Percentiles rank a stretch among this genome's conserved stretches.
Evolutionary conservation across 1,139 yeast species (phyloP).

Genomic region (Geotrichum fermentans): DNA sequence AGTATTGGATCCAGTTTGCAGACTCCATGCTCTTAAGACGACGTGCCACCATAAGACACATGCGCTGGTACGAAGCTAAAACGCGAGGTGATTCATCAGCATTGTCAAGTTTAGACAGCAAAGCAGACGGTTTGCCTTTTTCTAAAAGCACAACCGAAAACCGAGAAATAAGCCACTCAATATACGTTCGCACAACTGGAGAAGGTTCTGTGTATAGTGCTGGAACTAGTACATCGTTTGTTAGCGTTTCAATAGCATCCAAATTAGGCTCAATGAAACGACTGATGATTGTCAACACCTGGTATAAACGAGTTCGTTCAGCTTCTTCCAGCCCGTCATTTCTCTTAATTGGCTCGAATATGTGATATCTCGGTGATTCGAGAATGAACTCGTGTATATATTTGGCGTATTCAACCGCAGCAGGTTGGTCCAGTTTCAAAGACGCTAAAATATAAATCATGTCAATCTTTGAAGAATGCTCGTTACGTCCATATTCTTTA

Average conservation of each 20-base stretch:
- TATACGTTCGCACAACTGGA: conserved; percentile 65
- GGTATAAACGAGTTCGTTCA: conserved; percentile 55
- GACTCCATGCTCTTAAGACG: conserved; percentile 37
- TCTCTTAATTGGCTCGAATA: conserved; percentile 49
- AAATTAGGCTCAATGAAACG: conserved; percentile 35
- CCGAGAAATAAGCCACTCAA: conserved; percentile 70
- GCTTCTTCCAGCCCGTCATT: conserved; percentile 68
- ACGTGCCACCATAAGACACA: conserved; percentile 51
- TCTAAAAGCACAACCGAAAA: conserved; percentile 11
- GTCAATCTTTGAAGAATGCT: conserved; percentile 50
- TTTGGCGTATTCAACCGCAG: conserved; percentile 42
- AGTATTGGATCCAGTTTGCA: conserved; percentile 23
- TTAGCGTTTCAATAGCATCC: conserved; percentile 25
- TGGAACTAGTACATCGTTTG: conserved; percentile 32
- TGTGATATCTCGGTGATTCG: conserved; percentile 42
- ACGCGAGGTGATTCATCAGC: conserved; percentile 33
- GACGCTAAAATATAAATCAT: conserved; percentile 33
- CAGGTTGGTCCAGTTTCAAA: conserved; percentile 42
- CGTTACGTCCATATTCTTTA: conserved; percentile 55
- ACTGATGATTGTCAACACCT: conserved; percentile 42
- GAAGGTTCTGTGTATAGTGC: conserved; percentile 57
- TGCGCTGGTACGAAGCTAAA: conserved; percentile 39
- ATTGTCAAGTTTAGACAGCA: conserved; percentile 33
- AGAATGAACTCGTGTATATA: conserved; percentile 44
- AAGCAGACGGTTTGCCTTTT: conserved; percentile 3